Percentiles rank a stretch among this genome's conserved stretches.
phyloP scores from a whole-genome alignment of 148 eudicot genomes.

The Polygonum maritimum region DNA sequence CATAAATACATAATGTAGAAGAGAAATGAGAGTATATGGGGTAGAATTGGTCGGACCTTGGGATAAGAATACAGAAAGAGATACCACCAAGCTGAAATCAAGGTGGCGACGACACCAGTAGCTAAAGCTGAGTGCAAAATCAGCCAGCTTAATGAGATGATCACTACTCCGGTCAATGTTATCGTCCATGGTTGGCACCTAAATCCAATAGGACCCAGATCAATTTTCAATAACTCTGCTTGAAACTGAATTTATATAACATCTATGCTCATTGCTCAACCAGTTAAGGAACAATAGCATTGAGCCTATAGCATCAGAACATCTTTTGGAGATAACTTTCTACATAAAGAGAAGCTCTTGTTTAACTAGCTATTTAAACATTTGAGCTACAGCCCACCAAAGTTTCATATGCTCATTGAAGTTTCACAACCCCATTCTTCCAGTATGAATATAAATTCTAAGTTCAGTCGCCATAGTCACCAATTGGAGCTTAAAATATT shows the following conservation, averaged over 20 bases:
- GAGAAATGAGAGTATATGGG: not conserved
- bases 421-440: too few relatives aligned
- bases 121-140: constrained; percentile 49
- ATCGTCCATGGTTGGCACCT: constrained; percentile 99
- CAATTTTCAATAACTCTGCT: not conserved
- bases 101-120: constrained; percentile 33
- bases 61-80: constrained; percentile 86
- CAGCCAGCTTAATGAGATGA: constrained; percentile 67
- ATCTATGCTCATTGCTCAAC: not conserved
- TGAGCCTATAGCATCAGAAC: not conserved
- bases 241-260: not conserved
- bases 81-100: constrained; percentile 89
- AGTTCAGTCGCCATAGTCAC: not conserved
- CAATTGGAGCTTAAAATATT: not conserved
- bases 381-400: not conserved
- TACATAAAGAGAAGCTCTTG: too few relatives aligned
- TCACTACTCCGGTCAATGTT: constrained; percentile 51
- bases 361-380: too few relatives aligned
- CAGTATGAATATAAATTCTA: not conserved
- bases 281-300: not conserved
- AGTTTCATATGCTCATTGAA: not conserved
- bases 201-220: not conserved
- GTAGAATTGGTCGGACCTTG: constrained; percentile 39
- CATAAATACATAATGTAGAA: not conserved
- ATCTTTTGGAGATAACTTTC: too few relatives aligned